Base-by-base conservation (phyloP, 2,329 filamentous ascomycete genomes). In the Ophiobolus disseminans region DNA sequence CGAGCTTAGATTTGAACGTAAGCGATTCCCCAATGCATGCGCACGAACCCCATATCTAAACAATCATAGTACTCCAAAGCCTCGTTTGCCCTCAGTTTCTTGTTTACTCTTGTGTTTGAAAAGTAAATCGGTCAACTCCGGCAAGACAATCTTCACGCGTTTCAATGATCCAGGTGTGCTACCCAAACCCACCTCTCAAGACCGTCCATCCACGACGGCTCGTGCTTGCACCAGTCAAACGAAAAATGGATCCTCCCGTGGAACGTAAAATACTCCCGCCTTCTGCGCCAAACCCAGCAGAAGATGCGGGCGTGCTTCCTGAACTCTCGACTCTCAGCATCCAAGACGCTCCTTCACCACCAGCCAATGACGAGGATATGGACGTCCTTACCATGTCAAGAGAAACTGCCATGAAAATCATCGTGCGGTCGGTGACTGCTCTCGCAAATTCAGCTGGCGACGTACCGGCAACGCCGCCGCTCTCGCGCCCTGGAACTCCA, bases 391-490 rank as follows among this genome's bases (percentile, higher is more conserved):
- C 83, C 41, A 80, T 97, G 50, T 77, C 85, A 1, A 85, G 91
- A 3, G 79, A 87, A 41, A 86, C 86, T 2, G 92, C 92, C 4
- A 82, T 97, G 65, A 89, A 87, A 65, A 78, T 96, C 55, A 82
- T 97, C n/a, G 86, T 86, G 58, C 80, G 84, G 30, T 71, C 74
- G 10, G 65, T 79, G 13, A 68, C 76, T 62, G 80, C 84, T 3
- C 80, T 94, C 41, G 87, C 91, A 21, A 82, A 82, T 55, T 79
- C 87, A 49, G 90, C 88, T 1, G 88, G 89, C 66, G 90, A 96
- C 65, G 80, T 94, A 10, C 90, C 89, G 17, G 88, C 88, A 13
- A 94, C 87, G n/a, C 89, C 88, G 45, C 87, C 88, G 4, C 82
- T 86, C 2, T 81, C 80, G 43, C 81, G 80, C 19, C 83, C 84